These are phyloP conservation scores for Sisymbrium irio DNA, from an alignment of 345 rosid genomes.

Conservation along the genomic window DNA sequence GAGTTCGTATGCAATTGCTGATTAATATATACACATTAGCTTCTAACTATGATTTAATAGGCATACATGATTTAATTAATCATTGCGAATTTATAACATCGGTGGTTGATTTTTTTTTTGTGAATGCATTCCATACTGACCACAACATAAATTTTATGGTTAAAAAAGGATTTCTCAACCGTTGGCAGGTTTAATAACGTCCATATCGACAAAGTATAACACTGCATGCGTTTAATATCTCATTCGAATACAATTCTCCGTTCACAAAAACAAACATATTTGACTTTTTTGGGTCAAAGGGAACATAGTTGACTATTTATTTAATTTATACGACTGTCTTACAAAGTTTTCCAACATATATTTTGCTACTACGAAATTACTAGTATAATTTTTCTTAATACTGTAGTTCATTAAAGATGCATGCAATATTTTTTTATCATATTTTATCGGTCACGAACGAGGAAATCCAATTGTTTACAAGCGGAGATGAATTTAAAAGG, in stretches of 20 bases:
- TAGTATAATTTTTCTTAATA: not conserved
- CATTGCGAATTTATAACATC: not conserved
- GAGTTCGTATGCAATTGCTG: not conserved
- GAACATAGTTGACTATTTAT: not conserved
- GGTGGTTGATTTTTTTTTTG: constrained; percentile 18
- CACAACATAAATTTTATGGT: not conserved
- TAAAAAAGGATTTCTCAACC: not conserved
- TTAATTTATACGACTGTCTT: not conserved
- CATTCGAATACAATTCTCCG: not conserved
- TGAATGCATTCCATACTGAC: constrained; percentile 3
- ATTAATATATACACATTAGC: not conserved
- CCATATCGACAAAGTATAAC: not conserved
- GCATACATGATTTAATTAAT: not conserved
- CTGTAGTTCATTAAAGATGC: not conserved
- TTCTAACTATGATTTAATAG: not conserved
- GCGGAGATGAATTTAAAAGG: not conserved
- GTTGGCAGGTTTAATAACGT: not conserved
- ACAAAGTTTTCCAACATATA: not conserved
- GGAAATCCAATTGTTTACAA: not conserved
- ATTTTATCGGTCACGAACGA: not conserved
- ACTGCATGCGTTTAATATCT: not conserved
- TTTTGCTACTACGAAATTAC: not conserved
- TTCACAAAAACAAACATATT: not conserved
- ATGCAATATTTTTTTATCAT: not conserved
- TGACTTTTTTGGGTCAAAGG: not conserved